Conservation (phyloP, 495 filamentous ascomycete species). For the Alectoria sarmentosa region DNA sequence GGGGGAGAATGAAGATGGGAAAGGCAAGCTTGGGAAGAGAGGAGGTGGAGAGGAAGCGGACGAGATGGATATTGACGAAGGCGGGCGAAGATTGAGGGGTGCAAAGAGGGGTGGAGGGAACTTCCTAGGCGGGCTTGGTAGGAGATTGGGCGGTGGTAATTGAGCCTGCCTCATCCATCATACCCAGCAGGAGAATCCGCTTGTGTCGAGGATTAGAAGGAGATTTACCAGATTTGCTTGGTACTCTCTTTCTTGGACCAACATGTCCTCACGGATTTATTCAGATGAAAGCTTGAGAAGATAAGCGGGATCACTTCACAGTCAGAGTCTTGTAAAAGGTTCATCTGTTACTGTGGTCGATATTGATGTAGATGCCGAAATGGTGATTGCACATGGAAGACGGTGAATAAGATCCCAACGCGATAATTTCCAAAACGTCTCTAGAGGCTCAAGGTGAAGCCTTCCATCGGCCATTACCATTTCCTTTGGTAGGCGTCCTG, state of each 20-base stretch:
- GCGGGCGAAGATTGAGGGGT: conserved; percentile 38
- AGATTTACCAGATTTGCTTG: background rate
- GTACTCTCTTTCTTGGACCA: background rate
- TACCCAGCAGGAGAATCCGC: background rate
- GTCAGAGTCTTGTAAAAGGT: too few relatives aligned
- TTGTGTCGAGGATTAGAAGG: background rate
- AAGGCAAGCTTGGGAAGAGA: conserved; percentile 28
- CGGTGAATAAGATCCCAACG: background rate
- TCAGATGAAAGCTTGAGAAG: background rate
- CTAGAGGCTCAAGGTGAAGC: background rate
- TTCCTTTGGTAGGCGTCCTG: too few relatives aligned
- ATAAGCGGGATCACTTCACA: background rate
- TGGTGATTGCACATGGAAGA: background rate
- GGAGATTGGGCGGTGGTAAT: conserved; percentile 26
- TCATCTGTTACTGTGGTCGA: background rate
- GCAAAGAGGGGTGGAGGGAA: conserved; percentile 26
- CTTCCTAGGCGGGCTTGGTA: conserved; percentile 19
- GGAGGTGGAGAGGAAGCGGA: conserved; percentile 33
- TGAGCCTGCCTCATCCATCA: background rate
- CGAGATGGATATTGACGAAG: conserved; percentile 52
- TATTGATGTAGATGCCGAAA: background rate
- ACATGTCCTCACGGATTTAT: background rate
- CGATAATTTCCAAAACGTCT: background rate
- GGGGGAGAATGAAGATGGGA: conserved; percentile 23
- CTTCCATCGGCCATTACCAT: background rate